Evolutionary conservation across 805 yeast species (phyloP).

Genomic region (Saccharomyces kudriavzevii): DNA sequence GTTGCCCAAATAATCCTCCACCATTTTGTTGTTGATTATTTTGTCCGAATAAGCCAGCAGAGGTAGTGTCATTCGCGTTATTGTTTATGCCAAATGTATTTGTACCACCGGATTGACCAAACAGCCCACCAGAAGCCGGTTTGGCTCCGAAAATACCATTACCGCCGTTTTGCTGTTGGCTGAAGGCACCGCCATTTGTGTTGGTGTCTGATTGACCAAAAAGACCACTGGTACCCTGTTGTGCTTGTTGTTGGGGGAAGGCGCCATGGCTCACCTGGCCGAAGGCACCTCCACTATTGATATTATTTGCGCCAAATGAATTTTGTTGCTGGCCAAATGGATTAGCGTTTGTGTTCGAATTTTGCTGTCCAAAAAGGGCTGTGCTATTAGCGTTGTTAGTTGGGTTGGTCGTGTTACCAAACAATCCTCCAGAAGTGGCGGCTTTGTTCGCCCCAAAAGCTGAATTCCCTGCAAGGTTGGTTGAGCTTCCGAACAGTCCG

Average conservation of each 20-base stretch:
- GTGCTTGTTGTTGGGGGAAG: not conserved
- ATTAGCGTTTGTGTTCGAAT: slow-evolving; percentile 7
- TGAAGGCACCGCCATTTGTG: slow-evolving; percentile 2
- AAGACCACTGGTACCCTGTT: slow-evolving; percentile 16
- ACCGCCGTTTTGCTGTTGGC: slow-evolving; percentile 9
- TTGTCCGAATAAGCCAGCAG: slow-evolving; percentile 33
- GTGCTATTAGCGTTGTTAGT: slow-evolving; percentile 1
- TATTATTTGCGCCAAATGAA: slow-evolving; percentile 13
- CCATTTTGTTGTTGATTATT: slow-evolving; percentile 3
- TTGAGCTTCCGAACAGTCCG: not conserved
- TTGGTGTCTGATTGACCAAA: slow-evolving; percentile 22
- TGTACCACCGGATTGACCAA: slow-evolving; percentile 24
- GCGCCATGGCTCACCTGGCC: slow-evolving; percentile 10
- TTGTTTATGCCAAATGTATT: slow-evolving; percentile 32
- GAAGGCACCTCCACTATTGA: slow-evolving; percentile 20
- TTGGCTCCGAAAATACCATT: slow-evolving; percentile 27
- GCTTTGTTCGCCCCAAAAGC: slow-evolving; percentile 3
- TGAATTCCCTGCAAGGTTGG: not conserved
- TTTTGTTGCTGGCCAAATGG: slow-evolving; percentile 12
- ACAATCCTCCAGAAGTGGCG: slow-evolving; percentile 13
- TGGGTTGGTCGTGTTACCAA: not conserved
- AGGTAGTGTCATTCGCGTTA: slow-evolving; percentile 22
- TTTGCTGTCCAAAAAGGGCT: slow-evolving; percentile 21
- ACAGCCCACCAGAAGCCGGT: slow-evolving; percentile 24
- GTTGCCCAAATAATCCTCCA: slow-evolving; percentile 24